These are phyloP conservation scores for Coniella lustricola DNA, from an alignment of 2,329 filamentous ascomycete genomes.

Conservation along the genomic window DNA sequence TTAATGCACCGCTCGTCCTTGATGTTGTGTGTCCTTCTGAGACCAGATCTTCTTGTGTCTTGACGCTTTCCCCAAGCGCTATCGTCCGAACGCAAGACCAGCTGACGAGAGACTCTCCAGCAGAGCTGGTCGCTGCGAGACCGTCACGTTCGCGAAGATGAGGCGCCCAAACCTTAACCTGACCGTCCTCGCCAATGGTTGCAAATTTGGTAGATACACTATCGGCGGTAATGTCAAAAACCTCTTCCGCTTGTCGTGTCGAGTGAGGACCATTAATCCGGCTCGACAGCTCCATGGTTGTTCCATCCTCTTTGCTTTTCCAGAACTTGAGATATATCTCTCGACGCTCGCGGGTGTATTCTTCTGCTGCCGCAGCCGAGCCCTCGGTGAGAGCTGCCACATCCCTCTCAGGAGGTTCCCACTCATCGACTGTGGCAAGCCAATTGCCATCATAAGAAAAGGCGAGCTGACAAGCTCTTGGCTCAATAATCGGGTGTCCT, in stretches of 20 bases:
- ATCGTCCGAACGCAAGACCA: constrained; percentile 66
- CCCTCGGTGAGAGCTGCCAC: constrained; percentile 47
- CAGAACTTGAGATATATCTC: constrained; percentile 91
- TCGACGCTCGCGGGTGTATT: constrained; percentile 44
- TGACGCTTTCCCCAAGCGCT: constrained; percentile 37
- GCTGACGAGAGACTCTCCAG: constrained; percentile 54
- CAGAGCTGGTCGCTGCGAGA: constrained; percentile 51
- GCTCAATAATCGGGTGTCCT: constrained; percentile 66
- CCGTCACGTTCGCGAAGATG: constrained; percentile 63
- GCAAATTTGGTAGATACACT: constrained; percentile 67
- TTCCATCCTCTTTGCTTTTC: constrained; percentile 53
- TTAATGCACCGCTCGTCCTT: constrained; percentile 54
- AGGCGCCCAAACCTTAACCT: constrained; percentile 75
- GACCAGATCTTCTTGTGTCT: constrained; percentile 28
- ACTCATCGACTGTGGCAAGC: constrained; percentile 89
- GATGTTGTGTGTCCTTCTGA: constrained; percentile 21
- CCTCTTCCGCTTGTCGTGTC: constrained; percentile 44
- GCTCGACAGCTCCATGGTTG: constrained; percentile 68
- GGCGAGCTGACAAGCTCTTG: constrained; percentile 66
- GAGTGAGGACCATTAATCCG: constrained; percentile 79
- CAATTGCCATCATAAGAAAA: constrained; percentile 77
- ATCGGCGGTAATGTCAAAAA: constrained; percentile 69
- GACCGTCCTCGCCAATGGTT: constrained; percentile 74
- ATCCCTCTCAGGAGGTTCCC: constrained; percentile 69
- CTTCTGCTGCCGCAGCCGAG: constrained; percentile 30